Base-by-base conservation (phyloP, 208 protist genomes). In the Willaertia magna region DNA sequence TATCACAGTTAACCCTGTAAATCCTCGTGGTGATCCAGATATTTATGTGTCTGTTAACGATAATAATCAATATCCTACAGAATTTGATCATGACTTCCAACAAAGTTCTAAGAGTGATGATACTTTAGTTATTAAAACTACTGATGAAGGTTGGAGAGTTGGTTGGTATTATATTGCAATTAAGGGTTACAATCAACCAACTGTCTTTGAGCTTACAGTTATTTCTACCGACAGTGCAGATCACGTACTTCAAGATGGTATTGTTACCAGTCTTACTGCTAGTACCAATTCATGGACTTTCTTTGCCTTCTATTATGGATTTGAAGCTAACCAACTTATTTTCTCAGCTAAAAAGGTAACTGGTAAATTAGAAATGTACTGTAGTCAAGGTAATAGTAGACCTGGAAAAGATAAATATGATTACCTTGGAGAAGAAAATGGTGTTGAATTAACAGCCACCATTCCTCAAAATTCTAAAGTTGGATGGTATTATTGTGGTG, bases 161-260 rank as follows among this genome's bases (percentile, higher is more conserved):
- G 78, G 78, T 43, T 43, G n/a, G 20, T 83, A 83, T 83, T 83
- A 83, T 26, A 83, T 83, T 40, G 43, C 78, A 40, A 46, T 83
- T 49, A 12, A 14, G n/a, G 78, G 46, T 26, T 83, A 55, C 39
- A 40, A 30, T 34, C 0, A 12, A 43, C 14, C 46, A 14, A n/a
- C 74, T 16, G 20, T 26, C 18, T 79, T 79, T 46, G 20, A 44
- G 47, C 6, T 79, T 47, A 47, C 30, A 12, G 74, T 39, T 46
- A 26, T 9, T 20, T 47, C 74, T 47, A 47, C 74, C 12, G 20
- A 79, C 34, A 26, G 34, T 34, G 55, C 34, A 22, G n/a, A n/a
- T n/a, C 26, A 9, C 9, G 4, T 79, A 26, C 40, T 79, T n/a
- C 4, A 30, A 43, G 74, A 79, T 79, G 74, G 74, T 30, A 47